These are phyloP conservation scores for Chloris gayana DNA, from an alignment of 176 grass and related monocot species.

Conservation along the genomic window DNA sequence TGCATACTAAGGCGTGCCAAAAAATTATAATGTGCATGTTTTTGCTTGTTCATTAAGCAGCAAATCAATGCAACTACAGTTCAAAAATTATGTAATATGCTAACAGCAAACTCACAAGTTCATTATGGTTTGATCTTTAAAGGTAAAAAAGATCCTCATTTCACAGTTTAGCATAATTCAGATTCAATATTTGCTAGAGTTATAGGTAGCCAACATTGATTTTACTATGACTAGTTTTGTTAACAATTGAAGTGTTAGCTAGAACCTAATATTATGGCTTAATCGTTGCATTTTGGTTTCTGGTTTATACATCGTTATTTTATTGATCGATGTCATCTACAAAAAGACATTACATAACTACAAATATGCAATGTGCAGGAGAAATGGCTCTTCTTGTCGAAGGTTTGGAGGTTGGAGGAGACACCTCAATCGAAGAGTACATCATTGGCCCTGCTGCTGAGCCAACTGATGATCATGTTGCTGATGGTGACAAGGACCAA, in stretches of 20 bases:
- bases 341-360: constrained; percentile 6
- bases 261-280: neutral
- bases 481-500: constrained; percentile 58
- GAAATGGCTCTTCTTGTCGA: constrained; percentile 95
- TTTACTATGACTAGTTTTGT: neutral
- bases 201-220: neutral
- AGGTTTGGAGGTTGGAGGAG: constrained; percentile 79
- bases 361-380: constrained; percentile 51
- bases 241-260: constrained; percentile 7
- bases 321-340: neutral
- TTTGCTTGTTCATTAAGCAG: neutral
- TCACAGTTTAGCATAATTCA: neutral
- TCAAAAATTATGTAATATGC: neutral
- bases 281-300: neutral
- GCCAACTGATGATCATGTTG: constrained; percentile 51
- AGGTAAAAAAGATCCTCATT: neutral
- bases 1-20: neutral
- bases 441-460: constrained; percentile 74
- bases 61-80: neutral
- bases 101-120: neutral
- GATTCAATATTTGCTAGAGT: neutral
- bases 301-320: constrained; percentile 24
- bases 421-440: constrained; percentile 89
- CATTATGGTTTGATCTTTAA: neutral
- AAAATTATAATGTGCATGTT: neutral